Conservation (phyloP, 257 asterid species). For the Leonotis leonurus region DNA sequence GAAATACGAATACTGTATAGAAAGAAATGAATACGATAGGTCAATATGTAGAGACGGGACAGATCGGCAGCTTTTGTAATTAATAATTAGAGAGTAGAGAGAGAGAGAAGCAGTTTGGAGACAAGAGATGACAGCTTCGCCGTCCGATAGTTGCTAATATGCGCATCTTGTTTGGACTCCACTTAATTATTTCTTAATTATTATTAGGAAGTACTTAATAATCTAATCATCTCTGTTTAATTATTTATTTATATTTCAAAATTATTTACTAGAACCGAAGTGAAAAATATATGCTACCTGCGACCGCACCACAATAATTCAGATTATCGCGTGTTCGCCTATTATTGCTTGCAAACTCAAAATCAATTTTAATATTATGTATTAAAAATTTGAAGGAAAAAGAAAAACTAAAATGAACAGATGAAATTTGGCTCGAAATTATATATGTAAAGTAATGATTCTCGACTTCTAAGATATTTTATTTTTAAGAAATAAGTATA, state of each 20-base stretch:
- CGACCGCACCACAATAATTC: background rate
- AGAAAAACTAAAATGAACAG: too few relatives aligned
- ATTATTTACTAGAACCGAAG: background rate
- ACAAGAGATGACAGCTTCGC: slow-evolving; percentile 23
- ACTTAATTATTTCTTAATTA: too few relatives aligned
- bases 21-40: slow-evolving; percentile 13
- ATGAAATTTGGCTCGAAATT: too few relatives aligned
- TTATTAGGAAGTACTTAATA: background rate
- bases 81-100: slow-evolving; percentile 16
- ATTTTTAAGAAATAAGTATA: too few relatives aligned
- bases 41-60: slow-evolving; percentile 18
- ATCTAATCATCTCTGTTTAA: background rate
- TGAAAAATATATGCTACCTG: background rate
- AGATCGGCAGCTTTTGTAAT: slow-evolving; percentile 22
- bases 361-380: too few relatives aligned
- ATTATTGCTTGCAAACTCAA: background rate
- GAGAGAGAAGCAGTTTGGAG: slow-evolving; percentile 19
- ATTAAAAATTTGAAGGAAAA: too few relatives aligned
- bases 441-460: too few relatives aligned
- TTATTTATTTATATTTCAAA: background rate
- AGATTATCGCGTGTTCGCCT: background rate
- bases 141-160: slow-evolving; percentile 24
- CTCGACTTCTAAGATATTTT: too few relatives aligned
- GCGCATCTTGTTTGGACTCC: slow-evolving; percentile 21
- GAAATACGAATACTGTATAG: slow-evolving; percentile 12